Evolutionary conservation across 164 flowering plant genomes (phyloP).

Genomic region (Euptelea pleiosperma): DNA sequence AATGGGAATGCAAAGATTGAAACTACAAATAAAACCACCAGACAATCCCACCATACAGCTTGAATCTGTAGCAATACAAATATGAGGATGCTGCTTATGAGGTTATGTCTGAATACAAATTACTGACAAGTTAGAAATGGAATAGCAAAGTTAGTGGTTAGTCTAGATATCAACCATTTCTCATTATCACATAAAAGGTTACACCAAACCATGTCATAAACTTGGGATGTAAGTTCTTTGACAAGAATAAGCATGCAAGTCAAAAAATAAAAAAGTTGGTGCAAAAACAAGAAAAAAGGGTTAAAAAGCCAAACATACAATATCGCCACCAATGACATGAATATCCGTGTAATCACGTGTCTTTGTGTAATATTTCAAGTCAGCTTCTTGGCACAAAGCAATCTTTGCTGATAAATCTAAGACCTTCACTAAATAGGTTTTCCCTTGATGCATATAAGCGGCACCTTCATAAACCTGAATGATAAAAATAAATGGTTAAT

Average conservation of each 20-base stretch:
- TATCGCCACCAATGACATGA: conserved; percentile 63
- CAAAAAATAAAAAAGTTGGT: neutral
- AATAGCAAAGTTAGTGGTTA: too few relatives aligned
- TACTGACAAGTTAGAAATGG: too few relatives aligned
- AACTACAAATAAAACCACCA: too few relatives aligned
- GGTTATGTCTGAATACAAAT: too few relatives aligned
- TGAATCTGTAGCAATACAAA: too few relatives aligned
- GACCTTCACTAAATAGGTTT: conserved; percentile 68
- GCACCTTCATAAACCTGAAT: conserved; percentile 95
- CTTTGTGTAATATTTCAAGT: conserved; percentile 77
- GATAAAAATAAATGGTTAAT: conserved; percentile 2
- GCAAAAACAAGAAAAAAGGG: neutral
- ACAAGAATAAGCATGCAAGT: conserved; percentile 2
- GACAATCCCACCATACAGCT: too few relatives aligned
- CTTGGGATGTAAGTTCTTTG: neutral
- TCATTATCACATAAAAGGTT: too few relatives aligned
- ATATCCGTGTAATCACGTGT: conserved; percentile 91
- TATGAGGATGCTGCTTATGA: too few relatives aligned
- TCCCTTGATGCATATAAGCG: conserved; percentile 84
- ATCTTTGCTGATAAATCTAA: conserved; percentile 64
- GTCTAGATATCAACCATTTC: too few relatives aligned
- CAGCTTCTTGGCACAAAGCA: conserved; percentile 73
- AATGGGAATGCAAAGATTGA: too few relatives aligned
- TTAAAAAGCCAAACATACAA: conserved; percentile 43
- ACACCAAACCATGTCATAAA: neutral